Evolutionary conservation across 1,284 basidiomycete species (phyloP), one percentile per base, ranked within the genome.

Genomic region (Athelia sp.): DNA sequence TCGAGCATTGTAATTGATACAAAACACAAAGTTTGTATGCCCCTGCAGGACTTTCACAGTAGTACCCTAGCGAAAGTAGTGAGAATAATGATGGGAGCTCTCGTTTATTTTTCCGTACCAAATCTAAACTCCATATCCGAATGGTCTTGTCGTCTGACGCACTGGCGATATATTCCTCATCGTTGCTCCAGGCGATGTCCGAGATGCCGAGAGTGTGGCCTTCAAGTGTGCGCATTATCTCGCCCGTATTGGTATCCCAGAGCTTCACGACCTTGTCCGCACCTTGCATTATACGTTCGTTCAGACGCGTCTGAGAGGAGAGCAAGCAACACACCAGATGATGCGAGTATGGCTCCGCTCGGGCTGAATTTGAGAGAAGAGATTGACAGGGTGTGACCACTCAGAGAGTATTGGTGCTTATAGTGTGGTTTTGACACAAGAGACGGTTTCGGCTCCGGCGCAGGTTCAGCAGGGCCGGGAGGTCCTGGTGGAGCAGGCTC

Each of bases 1-100:
- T 55, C 84, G 80, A 0, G 92, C 93, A 58, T 91, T 94, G 69
- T 89, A 98, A 55, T 93, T 89, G 8, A 96, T 76, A 55, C 93
- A 94, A 56, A 98, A 92, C 0, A 98, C 92, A 56, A 93, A 93
- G 57, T 93, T 95, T 2, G 94, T 95, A 61, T 99, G 96, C 0
- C 90, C 91, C 35, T 75, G 70, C 6, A 97, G 70, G 8, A 75
- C 78, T 55, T 84, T 88, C 11, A 78, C 73, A 49, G 74, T 65
- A 46, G 69, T 68, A 31, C 78, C 79, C 88, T 91, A 52, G 6
- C 32, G 46, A 44, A 46, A 47, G 23, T 57, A 21, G 58, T 48
- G 49, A 42, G 34, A 48, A 45, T 42, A 31, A 46, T 32, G 49
- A 23, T 24, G 26, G 26, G 32, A 22, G 18, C 9, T 38, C n/a